A percentile compares a stretch with the other conserved stretches of the same genome.
Evolutionary conservation across 257 asterid species (phyloP).

Genomic region (Mentha longifolia): DNA sequence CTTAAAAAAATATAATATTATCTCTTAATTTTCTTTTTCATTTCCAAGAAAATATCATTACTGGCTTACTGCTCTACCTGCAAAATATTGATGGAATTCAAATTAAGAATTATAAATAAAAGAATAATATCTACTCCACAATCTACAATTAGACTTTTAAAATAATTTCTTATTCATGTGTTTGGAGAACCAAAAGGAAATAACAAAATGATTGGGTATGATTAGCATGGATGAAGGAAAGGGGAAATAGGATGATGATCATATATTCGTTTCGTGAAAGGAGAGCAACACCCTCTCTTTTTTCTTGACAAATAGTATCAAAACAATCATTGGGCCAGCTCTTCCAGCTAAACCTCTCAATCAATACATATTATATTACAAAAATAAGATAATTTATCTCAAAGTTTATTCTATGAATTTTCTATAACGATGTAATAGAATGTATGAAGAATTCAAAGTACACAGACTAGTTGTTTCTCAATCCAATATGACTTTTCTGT

Average conservation of each 20-base stretch:
- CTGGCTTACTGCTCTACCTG: too few relatives aligned
- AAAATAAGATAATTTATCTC: background rate
- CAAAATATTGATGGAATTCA: too few relatives aligned
- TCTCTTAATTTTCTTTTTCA: too few relatives aligned
- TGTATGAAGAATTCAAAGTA: background rate
- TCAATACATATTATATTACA: background rate
- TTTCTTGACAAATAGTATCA: background rate
- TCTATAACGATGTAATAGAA: background rate
- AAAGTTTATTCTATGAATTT: background rate
- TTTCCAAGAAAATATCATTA: too few relatives aligned
- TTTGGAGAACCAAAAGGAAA: background rate
- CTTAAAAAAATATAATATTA: too few relatives aligned
- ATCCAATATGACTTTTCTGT: too few relatives aligned
- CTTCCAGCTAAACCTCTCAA: background rate
- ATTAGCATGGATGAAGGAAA: constrained; percentile 13
- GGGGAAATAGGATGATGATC: constrained; percentile 1
- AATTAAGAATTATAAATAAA: too few relatives aligned
- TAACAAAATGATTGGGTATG: constrained; percentile 26
- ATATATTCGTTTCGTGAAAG: constrained; percentile 48
- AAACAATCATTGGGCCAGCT: constrained; percentile 1
- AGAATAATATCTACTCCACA: too few relatives aligned
- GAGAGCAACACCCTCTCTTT: constrained; percentile 39
- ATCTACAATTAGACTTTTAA: too few relatives aligned
- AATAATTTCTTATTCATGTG: background rate
- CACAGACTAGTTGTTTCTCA: too few relatives aligned